phyloP scores from a whole-genome alignment of 176 grass and related monocot genomes.

The Cymbopogon citratus region DNA sequence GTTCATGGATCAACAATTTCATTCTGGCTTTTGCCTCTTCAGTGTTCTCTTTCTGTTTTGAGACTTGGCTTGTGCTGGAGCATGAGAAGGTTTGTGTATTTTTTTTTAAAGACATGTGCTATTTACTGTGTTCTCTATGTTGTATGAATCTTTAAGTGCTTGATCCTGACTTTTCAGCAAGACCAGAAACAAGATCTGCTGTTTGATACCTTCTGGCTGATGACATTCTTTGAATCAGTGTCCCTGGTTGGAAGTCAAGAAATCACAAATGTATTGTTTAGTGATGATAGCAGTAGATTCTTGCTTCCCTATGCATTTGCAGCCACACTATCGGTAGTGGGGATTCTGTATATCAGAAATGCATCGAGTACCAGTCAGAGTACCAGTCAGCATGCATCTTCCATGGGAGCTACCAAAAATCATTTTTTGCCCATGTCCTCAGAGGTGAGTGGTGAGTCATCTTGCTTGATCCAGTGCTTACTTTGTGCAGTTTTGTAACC shows the following conservation, averaged over 20 bases:
- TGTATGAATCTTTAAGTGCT: background rate
- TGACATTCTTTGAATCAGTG: constrained; percentile 86
- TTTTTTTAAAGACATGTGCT: too few species aligned
- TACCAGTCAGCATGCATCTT: constrained; percentile 48
- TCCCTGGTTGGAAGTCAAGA: constrained; percentile 80
- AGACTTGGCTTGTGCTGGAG: too few species aligned
- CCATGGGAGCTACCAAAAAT: constrained; percentile 81
- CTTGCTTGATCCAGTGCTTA: constrained; percentile 16
- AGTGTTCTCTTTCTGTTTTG: too few species aligned
- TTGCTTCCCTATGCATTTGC: constrained; percentile 49
- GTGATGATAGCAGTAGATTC: constrained; percentile 36
- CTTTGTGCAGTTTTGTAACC: background rate
- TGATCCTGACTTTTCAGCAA: constrained; percentile 69
- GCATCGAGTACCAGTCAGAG: constrained; percentile 58
- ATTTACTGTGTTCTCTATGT: background rate
- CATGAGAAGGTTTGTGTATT: too few species aligned
- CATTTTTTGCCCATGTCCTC: constrained; percentile 87
- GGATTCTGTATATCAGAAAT: constrained; percentile 72
- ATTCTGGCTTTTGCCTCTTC: too few species aligned
- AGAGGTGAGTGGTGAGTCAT: constrained; percentile 69
- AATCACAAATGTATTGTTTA: constrained; percentile 55
- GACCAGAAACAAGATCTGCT: constrained; percentile 77
- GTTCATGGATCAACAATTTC: too few species aligned
- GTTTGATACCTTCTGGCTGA: constrained; percentile 83
- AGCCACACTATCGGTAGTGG: constrained; percentile 61